Conservation (phyloP, 2,329 filamentous ascomycete species). For the Exophiala lecanii-corni region DNA sequence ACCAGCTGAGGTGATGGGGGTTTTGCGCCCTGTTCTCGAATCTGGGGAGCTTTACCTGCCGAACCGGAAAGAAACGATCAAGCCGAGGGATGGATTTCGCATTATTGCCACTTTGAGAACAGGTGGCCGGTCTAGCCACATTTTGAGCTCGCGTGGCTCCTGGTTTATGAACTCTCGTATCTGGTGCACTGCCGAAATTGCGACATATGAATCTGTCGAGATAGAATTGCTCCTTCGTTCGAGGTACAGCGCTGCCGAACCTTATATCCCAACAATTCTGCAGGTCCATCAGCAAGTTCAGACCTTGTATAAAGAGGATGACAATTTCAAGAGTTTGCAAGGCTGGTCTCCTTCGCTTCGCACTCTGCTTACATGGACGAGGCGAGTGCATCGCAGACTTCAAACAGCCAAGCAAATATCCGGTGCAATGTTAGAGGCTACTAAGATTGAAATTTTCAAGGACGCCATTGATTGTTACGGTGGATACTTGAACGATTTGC, state of each 20-base stretch:
- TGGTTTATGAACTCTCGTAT: conserved; percentile 50
- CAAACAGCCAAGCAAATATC: conserved; percentile 2
- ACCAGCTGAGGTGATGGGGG: conserved; percentile 90
- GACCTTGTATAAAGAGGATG: conserved; percentile 28
- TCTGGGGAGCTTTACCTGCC: conserved; percentile 86
- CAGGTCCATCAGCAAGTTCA: conserved; percentile 50
- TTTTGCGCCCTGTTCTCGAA: conserved; percentile 87
- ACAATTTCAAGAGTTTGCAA: conserved; percentile 29
- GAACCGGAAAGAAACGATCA: conserved; percentile 78
- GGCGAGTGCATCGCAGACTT: conserved; percentile 66
- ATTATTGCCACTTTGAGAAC: conserved; percentile 90
- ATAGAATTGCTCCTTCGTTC: conserved; percentile 67
- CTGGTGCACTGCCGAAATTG: conserved; percentile 73
- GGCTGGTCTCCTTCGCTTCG: conserved; percentile 61
- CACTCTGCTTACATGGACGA: conserved; percentile 90
- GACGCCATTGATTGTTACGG: conserved; percentile 92
- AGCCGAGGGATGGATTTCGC: conserved; percentile 77
- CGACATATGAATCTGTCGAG: conserved; percentile 63
- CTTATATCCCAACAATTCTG: conserved; percentile 52
- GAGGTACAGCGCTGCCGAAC: conserved; percentile 65
- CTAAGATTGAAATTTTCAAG: conserved; percentile 80
- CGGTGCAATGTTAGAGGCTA: conserved; percentile 57
- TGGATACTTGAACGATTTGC: conserved; percentile 66
- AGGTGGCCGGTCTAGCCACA: conserved; percentile 60
- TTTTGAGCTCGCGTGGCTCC: conserved; percentile 56